A percentile compares a stretch with the other conserved stretches of the same genome.
Conservation (phyloP, 352 stramenopile species). For the Pelagophyceae sp. region DNA sequence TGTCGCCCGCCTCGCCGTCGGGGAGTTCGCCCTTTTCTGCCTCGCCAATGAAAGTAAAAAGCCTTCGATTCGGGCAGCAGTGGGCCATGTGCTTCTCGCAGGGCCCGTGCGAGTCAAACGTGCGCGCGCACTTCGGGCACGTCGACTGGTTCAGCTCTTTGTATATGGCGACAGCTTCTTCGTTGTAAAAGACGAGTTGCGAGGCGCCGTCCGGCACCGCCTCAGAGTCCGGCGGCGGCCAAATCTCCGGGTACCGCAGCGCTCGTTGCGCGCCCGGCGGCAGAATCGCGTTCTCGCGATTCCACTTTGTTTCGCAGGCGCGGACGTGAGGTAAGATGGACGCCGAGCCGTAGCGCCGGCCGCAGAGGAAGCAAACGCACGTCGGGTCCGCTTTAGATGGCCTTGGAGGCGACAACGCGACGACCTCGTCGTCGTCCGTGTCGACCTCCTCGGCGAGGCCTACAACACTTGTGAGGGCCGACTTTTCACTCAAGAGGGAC, state of each 20-base stretch:
- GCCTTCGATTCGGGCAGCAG: constrained; percentile 10
- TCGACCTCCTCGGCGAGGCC: neutral
- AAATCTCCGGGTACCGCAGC: neutral
- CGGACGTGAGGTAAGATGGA: neutral
- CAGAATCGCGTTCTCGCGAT: neutral
- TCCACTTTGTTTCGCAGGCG: neutral
- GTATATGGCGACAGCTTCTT: neutral
- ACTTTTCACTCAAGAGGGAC: too few relatives aligned
- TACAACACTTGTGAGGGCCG: too few relatives aligned
- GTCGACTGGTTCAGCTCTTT: neutral
- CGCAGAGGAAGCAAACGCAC: neutral
- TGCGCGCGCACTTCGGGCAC: neutral
- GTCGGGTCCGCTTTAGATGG: neutral
- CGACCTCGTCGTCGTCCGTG: neutral
- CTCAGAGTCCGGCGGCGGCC: constrained; percentile 5
- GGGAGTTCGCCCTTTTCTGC: neutral
- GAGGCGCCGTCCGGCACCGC: neutral
- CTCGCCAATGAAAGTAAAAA: neutral
- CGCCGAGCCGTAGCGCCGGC: constrained; percentile 3
- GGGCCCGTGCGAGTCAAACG: neutral
- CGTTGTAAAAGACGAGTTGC: neutral
- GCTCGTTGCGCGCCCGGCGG: neutral
- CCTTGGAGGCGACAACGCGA: neutral
- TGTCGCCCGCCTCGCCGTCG: neutral
- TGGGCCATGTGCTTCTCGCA: neutral